Evolutionary conservation across 768 basidiomycete genomes (phyloP), one percentile per base, ranked within the genome.

Genomic region (Panaeolus papilionaceus): DNA sequence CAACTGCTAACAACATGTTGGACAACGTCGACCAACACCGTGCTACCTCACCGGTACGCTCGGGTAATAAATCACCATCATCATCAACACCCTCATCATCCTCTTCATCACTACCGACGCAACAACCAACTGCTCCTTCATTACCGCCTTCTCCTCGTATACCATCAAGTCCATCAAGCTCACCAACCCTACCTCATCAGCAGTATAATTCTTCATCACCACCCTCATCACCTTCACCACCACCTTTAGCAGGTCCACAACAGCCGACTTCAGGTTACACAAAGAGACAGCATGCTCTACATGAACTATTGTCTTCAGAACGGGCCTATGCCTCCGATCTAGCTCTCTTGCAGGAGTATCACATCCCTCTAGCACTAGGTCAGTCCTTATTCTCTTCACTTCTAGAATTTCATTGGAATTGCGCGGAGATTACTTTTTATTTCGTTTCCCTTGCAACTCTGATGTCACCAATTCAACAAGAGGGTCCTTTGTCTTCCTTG

Each of bases 241-340:
- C 74, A 20, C 67, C 72, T 26, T 72, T 75, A 20, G 72, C 75
- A 12, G n/a, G 14, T 45, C 73, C 77, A 4, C 68, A 67, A 61
- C 68, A 69, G 42, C 74, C 79, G n/a, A 73, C 78, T 23, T 33
- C 33, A 33, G 33, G 33, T 33, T 81, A 88, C 73, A 85, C 89
- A 33, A 94, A 94, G 79, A 86, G 94, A 42, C 84, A 88, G 26
- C 91, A 95, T 75, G 93, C 93, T 9, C 80, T 95, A 23, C 85
- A 88, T 63, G 94, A 95, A 70, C 78, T 95, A 33, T 83, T 95
- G 54, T 87, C 90, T 11, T 92, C 92, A 23, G 93, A 95, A 74
- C 83, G 91, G 33, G 90, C 92, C 1, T 94, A 94, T 77, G 90
- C 93, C 12, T 89, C 88, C n/a, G 94, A 95, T 81, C 82, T 95